Percentiles rank a stretch among this genome's conserved stretches.
These are phyloP conservation scores for Cutaneotrichosporon dermatis DNA, from an alignment of 1,284 basidiomycete species.

Conservation along the genomic window DNA sequence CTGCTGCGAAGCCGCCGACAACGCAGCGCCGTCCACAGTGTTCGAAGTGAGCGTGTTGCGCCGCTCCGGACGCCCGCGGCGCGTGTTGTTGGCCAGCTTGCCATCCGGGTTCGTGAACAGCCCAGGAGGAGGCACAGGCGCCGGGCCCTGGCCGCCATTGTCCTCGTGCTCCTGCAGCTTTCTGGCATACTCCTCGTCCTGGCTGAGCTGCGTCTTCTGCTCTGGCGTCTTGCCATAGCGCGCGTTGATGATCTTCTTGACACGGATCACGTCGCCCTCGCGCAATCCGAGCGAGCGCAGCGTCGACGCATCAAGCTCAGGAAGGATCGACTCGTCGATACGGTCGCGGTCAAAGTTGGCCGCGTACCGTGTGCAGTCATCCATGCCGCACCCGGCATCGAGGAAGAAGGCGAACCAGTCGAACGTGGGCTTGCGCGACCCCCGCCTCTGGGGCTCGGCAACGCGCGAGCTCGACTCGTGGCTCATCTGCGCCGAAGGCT, in stretches of 20 bases:
- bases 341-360: slow-evolving; percentile 89
- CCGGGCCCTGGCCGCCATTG: slow-evolving; percentile 46
- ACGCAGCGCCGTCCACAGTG: slow-evolving; percentile 69
- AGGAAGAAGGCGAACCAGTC: slow-evolving; percentile 99
- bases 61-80: slow-evolving; percentile 79
- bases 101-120: slow-evolving; percentile 85
- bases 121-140: slow-evolving; percentile 61
- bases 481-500: slow-evolving; percentile 27
- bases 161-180: slow-evolving; percentile 77
- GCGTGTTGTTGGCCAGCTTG: slow-evolving; percentile 69
- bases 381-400: slow-evolving; percentile 88
- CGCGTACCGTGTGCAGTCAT: slow-evolving; percentile 95
- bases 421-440: slow-evolving; percentile 56
- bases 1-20: slow-evolving; percentile 71
- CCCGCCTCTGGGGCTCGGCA: slow-evolving; percentile 26
- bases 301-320: slow-evolving; percentile 81
- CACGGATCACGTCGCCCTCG: slow-evolving; percentile 97
- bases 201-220: slow-evolving; percentile 61
- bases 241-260: slow-evolving; percentile 70
- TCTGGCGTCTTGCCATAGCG: slow-evolving; percentile 58
- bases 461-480: slow-evolving; percentile 24
- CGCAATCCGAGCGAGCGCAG: slow-evolving; percentile 87
- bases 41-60: slow-evolving; percentile 58
- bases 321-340: slow-evolving; percentile 88
- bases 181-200: slow-evolving; percentile 76